Percentiles rank a stretch among this genome's conserved stretches.
Evolutionary conservation across 1,284 basidiomycete species (phyloP).

Genomic region (Ganoderma resinaceum): DNA sequence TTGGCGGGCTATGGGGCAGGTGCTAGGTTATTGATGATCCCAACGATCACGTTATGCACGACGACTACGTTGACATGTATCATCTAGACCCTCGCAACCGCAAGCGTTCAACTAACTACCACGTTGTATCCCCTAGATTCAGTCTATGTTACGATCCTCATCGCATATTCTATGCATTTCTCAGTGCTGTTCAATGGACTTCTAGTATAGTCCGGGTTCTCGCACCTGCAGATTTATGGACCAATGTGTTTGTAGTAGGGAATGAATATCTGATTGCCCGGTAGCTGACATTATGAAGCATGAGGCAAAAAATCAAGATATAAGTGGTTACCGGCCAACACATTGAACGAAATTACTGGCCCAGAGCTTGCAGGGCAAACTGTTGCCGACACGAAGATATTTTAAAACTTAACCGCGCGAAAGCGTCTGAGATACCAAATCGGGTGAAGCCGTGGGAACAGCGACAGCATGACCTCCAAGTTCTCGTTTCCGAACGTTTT

Average conservation of each 20-base stretch:
- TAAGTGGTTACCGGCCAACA: too few species aligned
- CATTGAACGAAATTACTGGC: too few species aligned
- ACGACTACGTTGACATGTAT: not conserved
- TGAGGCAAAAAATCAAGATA: too few species aligned
- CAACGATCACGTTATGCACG: not conserved
- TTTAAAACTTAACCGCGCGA: not conserved
- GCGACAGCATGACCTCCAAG: not conserved
- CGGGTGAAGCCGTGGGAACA: not conserved
- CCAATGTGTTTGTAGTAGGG: too few species aligned
- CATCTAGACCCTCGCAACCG: not conserved
- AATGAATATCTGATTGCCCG: too few species aligned
- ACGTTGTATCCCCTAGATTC: not conserved
- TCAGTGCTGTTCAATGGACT: not conserved
- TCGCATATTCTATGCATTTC: not conserved
- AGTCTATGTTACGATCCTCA: not conserved
- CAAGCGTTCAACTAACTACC: not conserved
- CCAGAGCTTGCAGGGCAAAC: not conserved
- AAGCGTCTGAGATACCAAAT: constrained; percentile 4
- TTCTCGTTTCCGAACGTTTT: not conserved
- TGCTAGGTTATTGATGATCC: not conserved
- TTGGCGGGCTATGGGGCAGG: constrained; percentile 25
- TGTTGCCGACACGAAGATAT: too few species aligned
- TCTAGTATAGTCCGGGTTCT: not conserved
- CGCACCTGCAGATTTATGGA: not conserved
- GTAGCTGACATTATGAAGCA: too few species aligned